Evolutionary conservation across 2,329 filamentous ascomycete species (phyloP), one percentile per base, ranked within the genome.

Genomic region (Aquanectria penicillioides): DNA sequence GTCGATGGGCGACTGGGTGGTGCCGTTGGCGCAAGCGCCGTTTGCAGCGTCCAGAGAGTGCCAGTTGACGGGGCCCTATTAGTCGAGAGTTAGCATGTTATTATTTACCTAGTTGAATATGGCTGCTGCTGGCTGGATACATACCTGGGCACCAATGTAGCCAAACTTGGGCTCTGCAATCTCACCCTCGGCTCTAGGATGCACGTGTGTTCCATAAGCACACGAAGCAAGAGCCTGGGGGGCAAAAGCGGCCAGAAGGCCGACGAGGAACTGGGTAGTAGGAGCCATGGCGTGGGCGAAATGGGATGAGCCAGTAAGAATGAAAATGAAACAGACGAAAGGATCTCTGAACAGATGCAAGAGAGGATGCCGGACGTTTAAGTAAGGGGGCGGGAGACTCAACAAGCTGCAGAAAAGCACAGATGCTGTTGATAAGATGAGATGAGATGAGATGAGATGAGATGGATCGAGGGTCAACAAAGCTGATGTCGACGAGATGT

Each of bases 1-100:
- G 69, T 86, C 80, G 70, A 88, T 86, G 50, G 85, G 85, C 0
- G 84, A 86, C 70, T 87, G 85, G 49, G 77, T 72, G 12, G 64
- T 76, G 29, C 85, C 84, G 3, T 69, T 73, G 33, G 78, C 79
- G 69, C 85, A 87, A 10, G 75, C 69, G 9, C 69, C 68, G 70
- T 85, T 84, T 20, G 61, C 61, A 13, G 74, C 73, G 43, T 77
- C 71, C 22, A 86, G 73, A 5, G 73, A 73, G 31, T 80, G 77
- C 84, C 84, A 87, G 71, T 81, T 83, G 53, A 83, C 72, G 1
- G 84, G 84, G 6, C 84, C 83, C 33, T 73, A 5, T 71, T 15
- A 2, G 2, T 2, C 15, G 6, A 6, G 20, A 10, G 29, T 37
- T 31, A 28, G 12, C 5, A 22, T 15, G 25, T 38, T 15, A 22